phyloP scores from a whole-genome alignment of 2,329 filamentous ascomycete genomes.

The Fusarium metavorans region DNA sequence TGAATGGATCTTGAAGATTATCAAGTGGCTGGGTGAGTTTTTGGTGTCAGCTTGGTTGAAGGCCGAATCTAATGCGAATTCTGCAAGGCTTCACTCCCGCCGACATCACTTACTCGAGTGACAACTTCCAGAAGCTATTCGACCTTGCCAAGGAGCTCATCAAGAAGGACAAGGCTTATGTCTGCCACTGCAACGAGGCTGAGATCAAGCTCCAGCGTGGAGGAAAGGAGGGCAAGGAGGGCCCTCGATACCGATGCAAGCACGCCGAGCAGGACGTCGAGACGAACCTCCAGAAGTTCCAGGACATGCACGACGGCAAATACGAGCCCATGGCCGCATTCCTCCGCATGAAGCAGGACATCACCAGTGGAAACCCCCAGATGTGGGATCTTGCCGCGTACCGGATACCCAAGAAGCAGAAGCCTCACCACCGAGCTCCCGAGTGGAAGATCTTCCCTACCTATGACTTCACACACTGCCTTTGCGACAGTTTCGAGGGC shows the following conservation, averaged over 20 bases:
- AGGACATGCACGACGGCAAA: conserved; percentile 91
- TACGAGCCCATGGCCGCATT: conserved; percentile 88
- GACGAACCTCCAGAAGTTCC: conserved; percentile 84
- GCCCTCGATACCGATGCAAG: conserved; percentile 80
- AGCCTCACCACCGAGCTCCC: conserved; percentile 82
- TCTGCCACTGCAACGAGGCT: conserved; percentile 86
- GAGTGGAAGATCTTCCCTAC: conserved; percentile 96
- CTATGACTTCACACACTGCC: conserved; percentile 91
- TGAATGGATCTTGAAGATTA: conserved; percentile 87
- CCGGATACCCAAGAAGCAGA: conserved; percentile 78
- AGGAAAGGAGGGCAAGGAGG: conserved; percentile 73
- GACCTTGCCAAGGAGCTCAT: conserved; percentile 90
- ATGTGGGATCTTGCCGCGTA: conserved; percentile 98
- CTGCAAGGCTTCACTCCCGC: conserved; percentile 75
- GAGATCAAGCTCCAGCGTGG: conserved; percentile 91
- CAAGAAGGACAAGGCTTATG: conserved; percentile 76
- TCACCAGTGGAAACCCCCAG: conserved; percentile 86
- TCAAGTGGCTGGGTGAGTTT: conserved; percentile 75
- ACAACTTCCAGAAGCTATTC: conserved; percentile 90
- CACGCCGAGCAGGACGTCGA: conserved; percentile 82
- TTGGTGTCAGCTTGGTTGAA: background rate
- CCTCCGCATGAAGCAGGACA: conserved; percentile 93
- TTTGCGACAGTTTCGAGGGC: conserved; percentile 91
- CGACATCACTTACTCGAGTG: conserved; percentile 86
- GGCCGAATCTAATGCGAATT: background rate